Evolutionary conservation across 2,329 filamentous ascomycete genomes (phyloP).

Genomic region (Tolypocladium album): DNA sequence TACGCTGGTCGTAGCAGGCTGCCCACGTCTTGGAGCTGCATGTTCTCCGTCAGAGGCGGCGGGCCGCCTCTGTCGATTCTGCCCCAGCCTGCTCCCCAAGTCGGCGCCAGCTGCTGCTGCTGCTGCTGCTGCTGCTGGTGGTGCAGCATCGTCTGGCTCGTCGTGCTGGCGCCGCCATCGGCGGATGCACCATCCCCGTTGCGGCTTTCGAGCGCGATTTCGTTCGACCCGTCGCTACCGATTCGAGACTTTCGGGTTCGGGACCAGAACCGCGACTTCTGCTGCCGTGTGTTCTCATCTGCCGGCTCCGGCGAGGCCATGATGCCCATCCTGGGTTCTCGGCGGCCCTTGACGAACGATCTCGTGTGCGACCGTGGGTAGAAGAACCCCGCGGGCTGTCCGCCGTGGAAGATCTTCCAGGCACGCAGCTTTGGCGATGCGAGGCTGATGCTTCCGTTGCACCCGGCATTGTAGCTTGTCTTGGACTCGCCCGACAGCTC

Average conservation of each 20-base stretch:
- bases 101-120: slow-evolving; percentile 8
- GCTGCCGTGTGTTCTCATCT: slow-evolving; percentile 12
- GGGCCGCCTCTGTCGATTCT: slow-evolving; percentile 16
- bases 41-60: slow-evolving; percentile 8
- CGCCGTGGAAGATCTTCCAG: slow-evolving; percentile 39
- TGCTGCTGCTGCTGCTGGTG: slow-evolving; percentile 7
- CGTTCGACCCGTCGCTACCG: slow-evolving; percentile 16
- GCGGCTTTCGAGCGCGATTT: slow-evolving; percentile 21
- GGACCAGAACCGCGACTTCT: slow-evolving; percentile 18
- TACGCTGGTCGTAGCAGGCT: slow-evolving; percentile 11
- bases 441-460: slow-evolving; percentile 35
- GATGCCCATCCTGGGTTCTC: slow-evolving; percentile 25
- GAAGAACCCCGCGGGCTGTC: slow-evolving; percentile 38
- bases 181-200: not conserved
- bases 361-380: slow-evolving; percentile 26
- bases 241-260: slow-evolving; percentile 14
- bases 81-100: slow-evolving; percentile 19
- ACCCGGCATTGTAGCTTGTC: slow-evolving; percentile 43
- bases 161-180: not conserved
- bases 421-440: slow-evolving; percentile 18
- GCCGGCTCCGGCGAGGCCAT: slow-evolving; percentile 31
- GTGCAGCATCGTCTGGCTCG: slow-evolving; percentile 1
- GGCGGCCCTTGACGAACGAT: slow-evolving; percentile 14
- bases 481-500: slow-evolving; percentile 56
- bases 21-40: slow-evolving; percentile 23